phyloP scores from a whole-genome alignment of 2,329 filamentous ascomycete species.

The Neonectria hederae region DNA sequence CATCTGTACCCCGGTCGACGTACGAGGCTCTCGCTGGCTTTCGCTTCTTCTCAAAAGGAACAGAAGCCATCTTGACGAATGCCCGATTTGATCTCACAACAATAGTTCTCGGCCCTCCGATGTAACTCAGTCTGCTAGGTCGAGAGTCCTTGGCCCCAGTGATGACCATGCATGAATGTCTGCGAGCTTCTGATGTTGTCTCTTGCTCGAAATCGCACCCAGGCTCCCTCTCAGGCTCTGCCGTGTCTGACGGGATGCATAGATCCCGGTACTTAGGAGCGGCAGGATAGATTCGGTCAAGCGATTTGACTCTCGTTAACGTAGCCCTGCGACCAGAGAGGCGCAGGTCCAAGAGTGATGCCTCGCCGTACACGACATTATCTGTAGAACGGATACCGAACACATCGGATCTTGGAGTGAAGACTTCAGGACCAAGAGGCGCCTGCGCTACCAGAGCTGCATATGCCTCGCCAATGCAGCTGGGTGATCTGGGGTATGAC shows the following conservation, averaged over 20 bases:
- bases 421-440: slow-evolving; percentile 33
- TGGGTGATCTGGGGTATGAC: slow-evolving; percentile 39
- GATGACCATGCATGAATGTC: slow-evolving; percentile 42
- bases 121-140: slow-evolving; percentile 37
- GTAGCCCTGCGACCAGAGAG: slow-evolving; percentile 38
- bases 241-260: slow-evolving; percentile 37
- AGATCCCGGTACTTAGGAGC: slow-evolving; percentile 47
- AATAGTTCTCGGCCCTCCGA: slow-evolving; percentile 45
- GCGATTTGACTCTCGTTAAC: slow-evolving; percentile 48
- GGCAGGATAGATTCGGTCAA: slow-evolving; percentile 48
- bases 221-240: slow-evolving; percentile 33
- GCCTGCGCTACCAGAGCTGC: slow-evolving; percentile 29
- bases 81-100: slow-evolving; percentile 44
- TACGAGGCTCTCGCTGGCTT: slow-evolving; percentile 44
- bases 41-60: slow-evolving; percentile 42
- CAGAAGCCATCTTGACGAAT: slow-evolving; percentile 43
- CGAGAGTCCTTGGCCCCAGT: slow-evolving; percentile 34
- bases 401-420: slow-evolving; percentile 47
- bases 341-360: slow-evolving; percentile 51
- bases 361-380: slow-evolving; percentile 52
- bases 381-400: slow-evolving; percentile 49
- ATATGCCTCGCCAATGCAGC: slow-evolving; percentile 49
- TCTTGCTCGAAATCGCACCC: slow-evolving; percentile 22
- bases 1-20: slow-evolving; percentile 54
- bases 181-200: slow-evolving; percentile 25